A percentile compares a stretch with the other conserved stretches of the same genome.
Conservation (phyloP, 495 filamentous ascomycete genomes). For the Hyaloscypha bicolor region DNA sequence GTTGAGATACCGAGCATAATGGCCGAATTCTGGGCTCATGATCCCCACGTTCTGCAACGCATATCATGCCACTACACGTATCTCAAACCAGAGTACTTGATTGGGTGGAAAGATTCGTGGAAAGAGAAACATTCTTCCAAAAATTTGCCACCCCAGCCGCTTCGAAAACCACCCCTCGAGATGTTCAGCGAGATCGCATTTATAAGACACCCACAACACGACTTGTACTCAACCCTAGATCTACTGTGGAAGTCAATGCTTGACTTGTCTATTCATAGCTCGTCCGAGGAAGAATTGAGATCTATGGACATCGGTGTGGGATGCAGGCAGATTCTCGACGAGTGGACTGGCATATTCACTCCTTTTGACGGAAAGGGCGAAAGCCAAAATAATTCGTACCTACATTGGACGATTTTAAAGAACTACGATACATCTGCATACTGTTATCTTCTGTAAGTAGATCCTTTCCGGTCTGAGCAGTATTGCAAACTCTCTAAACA, state of each 20-base stretch:
- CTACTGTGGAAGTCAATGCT: neutral
- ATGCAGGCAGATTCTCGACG: neutral
- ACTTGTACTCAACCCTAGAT: neutral
- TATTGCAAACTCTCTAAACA: no score
- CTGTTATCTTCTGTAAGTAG: neutral
- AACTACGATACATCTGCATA: neutral
- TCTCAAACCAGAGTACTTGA: neutral
- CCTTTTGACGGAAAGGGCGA: neutral
- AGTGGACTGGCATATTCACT: neutral
- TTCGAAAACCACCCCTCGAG: neutral
- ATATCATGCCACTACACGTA: neutral
- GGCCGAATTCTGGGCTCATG: neutral
- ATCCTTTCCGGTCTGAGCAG: no score
- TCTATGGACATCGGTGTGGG: neutral
- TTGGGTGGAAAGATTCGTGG: neutral
- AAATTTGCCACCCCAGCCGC: neutral
- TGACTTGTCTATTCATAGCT: neutral
- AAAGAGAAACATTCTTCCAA: neutral
- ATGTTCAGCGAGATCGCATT: neutral
- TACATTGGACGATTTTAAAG: neutral
- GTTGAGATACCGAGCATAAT: neutral
- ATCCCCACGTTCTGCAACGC: neutral
- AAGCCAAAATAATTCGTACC: neutral
- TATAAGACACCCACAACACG: neutral
- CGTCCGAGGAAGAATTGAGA: neutral